Evolutionary conservation across 495 filamentous ascomycete genomes (phyloP).

Genomic region (Entonaema liquescens): DNA sequence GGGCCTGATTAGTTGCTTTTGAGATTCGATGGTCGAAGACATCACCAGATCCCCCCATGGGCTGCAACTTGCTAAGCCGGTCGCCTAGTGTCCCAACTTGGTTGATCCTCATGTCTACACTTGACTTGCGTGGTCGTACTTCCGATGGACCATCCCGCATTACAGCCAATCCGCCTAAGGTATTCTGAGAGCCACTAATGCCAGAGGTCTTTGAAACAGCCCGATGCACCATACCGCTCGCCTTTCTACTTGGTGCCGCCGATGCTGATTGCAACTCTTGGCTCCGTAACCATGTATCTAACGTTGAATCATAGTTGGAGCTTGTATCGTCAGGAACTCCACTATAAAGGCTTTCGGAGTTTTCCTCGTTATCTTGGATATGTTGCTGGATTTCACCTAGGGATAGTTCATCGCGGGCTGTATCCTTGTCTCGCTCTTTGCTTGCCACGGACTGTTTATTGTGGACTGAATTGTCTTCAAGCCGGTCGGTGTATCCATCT

Average conservation of each 20-base stretch:
- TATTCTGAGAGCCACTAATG: not conserved
- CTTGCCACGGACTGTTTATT: not conserved
- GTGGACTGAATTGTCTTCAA: conserved; percentile 17
- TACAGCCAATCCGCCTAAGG: not conserved
- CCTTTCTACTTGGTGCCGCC: conserved; percentile 41
- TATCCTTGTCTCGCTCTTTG: not conserved
- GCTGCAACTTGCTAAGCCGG: not conserved
- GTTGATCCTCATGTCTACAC: not conserved
- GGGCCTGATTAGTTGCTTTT: conserved; percentile 11
- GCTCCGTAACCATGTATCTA: conserved; percentile 54
- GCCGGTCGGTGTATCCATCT: conserved; percentile 13
- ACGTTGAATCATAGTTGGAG: conserved; percentile 45
- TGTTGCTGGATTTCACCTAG: conserved; percentile 15
- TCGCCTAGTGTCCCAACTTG: not conserved
- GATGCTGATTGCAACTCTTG: conserved; percentile 49
- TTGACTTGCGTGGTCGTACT: not conserved
- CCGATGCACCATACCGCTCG: conserved; percentile 38
- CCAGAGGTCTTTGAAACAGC: conserved; percentile 33
- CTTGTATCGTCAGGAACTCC: conserved; percentile 27
- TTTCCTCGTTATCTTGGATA: conserved; percentile 6
- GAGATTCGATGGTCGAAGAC: not conserved
- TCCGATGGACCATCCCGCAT: not conserved
- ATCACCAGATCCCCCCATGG: not conserved
- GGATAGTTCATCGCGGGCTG: not conserved
- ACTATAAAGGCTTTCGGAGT: conserved; percentile 18